A percentile compares a stretch with the other conserved stretches of the same genome.
Conservation (phyloP, 441 rosid species). For the Brassica balearica region DNA sequence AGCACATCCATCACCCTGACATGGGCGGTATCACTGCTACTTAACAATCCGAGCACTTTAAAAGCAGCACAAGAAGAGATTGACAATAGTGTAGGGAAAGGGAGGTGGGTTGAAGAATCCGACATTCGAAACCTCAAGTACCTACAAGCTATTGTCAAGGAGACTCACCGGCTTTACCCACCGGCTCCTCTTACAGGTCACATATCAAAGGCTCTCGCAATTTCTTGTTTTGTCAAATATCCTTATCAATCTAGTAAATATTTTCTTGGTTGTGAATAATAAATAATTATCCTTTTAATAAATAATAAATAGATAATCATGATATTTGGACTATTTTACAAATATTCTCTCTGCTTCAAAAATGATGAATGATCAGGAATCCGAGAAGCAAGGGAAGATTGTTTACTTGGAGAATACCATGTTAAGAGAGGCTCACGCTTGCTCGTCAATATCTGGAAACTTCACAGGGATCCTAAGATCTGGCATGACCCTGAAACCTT, state of each 20-base stretch:
- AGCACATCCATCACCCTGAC: conserved; percentile 50
- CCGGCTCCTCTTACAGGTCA: conserved; percentile 53
- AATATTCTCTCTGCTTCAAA: neutral
- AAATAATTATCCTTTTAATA: too few species aligned
- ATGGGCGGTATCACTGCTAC: conserved; percentile 52
- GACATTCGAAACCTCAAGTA: conserved; percentile 48
- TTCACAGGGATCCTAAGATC: conserved; percentile 42
- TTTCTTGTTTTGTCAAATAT: neutral
- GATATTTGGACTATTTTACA: too few species aligned
- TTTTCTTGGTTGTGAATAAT: neutral
- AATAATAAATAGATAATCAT: too few species aligned
- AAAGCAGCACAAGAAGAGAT: conserved; percentile 51
- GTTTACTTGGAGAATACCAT: conserved; percentile 35
- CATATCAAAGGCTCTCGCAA: neutral
- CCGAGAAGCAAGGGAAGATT: conserved; percentile 41
- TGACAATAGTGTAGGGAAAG: conserved; percentile 47
- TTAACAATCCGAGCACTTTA: conserved; percentile 46
- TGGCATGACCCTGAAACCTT: conserved; percentile 37
- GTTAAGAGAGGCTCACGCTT: conserved; percentile 46
- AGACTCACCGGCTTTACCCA: conserved; percentile 55
- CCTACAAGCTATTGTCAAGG: conserved; percentile 60
- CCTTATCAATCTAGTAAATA: neutral
- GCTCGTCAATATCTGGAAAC: conserved; percentile 45
- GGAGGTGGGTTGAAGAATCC: conserved; percentile 53
- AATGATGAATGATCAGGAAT: conserved; percentile 33